Evolutionary conservation across 2,329 filamentous ascomycete genomes (phyloP), one percentile per base, ranked within the genome.

Genomic region (Hymenoscyphus repandus): DNA sequence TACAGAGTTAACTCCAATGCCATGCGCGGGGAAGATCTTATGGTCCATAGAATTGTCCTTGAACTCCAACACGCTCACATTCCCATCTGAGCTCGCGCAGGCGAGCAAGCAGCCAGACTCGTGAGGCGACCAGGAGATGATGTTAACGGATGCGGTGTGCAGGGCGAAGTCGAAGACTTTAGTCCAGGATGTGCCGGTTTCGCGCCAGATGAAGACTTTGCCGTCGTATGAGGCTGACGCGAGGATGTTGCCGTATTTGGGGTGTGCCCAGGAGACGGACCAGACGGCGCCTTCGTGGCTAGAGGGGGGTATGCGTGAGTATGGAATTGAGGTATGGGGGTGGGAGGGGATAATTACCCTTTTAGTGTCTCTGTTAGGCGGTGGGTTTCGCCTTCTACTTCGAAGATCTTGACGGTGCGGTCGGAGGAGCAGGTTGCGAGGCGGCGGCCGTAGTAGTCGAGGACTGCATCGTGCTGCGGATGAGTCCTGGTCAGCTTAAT

Each of bases 331-430:
- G n/a, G 15, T 5, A 33, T 40, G 34, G 27, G 11, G 37, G 20
- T 6, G 27, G 33, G 34, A 43, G 30, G n/a, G 12, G 31, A 27
- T 39, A 27, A 33, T 17, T 79, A 95, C 90, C 92, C 92, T 74
- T 95, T 96, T 59, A 99, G 76, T 22, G 93, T 99, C 74, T 97
- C 92, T 32, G 89, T 81, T 62, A 97, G 75, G 58, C 88, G 82
- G 72, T 99, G 92, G 61, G 86, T 81, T 63, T 97, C 91, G 65
- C 90, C 90, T 66, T 97, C 92, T 50, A 99, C 86, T 72, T 99
- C 93, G 68, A 96, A 99, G 68, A 99, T 97, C 76, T 97, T 97
- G 76, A 99, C 95, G 43, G 92, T 97, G 69, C 93, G 91, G 74
- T 99, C 93, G 60, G 92, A 96, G 33, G 91, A 96, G 73, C 93